Evolutionary conservation across 1,284 basidiomycete genomes (phyloP).

Genomic region (Singerocomus rubriflavus): DNA sequence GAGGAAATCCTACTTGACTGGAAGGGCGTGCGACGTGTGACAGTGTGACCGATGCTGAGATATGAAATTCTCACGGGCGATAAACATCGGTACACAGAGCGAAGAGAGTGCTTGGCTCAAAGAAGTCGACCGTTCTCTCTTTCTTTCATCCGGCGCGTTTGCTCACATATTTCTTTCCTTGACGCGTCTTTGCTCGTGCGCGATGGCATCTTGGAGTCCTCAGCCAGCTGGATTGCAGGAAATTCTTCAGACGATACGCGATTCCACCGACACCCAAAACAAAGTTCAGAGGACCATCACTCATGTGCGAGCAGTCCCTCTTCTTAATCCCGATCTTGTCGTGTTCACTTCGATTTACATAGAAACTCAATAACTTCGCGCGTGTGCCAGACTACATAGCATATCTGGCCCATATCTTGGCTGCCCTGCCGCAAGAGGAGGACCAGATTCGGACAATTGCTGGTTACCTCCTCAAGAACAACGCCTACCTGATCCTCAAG

Average conservation of each 20-base stretch:
- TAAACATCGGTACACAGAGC: conserved; percentile 35
- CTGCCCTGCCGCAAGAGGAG: conserved; percentile 77
- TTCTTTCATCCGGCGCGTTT: conserved; percentile 33
- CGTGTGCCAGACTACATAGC: conserved; percentile 92
- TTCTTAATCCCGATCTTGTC: conserved; percentile 19
- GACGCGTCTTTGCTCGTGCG: conserved; percentile 33
- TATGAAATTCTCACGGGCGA: conserved; percentile 33
- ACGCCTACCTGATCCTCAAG: conserved; percentile 69
- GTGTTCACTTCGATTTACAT: conserved; percentile 23
- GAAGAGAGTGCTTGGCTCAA: conserved; percentile 5
- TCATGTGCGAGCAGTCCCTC: conserved; percentile 48
- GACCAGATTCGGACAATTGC: conserved; percentile 93
- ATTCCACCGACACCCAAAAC: conserved; percentile 74
- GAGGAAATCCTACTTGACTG: too few relatives aligned
- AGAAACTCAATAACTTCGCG: conserved; percentile 91
- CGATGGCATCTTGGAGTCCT: conserved; percentile 70
- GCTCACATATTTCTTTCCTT: conserved; percentile 10
- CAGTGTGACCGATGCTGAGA: conserved; percentile 33
- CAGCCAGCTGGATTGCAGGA: conserved; percentile 77
- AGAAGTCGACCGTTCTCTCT: conserved; percentile 17
- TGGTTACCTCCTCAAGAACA: conserved; percentile 97
- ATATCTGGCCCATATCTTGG: conserved; percentile 94
- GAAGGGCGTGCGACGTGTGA: conserved; percentile 18
- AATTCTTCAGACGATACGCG: conserved; percentile 81
- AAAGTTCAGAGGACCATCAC: conserved; percentile 74